Base-by-base conservation (phyloP, 371 early-diverging fungal genomes). In the Rhizopus arrhizus region DNA sequence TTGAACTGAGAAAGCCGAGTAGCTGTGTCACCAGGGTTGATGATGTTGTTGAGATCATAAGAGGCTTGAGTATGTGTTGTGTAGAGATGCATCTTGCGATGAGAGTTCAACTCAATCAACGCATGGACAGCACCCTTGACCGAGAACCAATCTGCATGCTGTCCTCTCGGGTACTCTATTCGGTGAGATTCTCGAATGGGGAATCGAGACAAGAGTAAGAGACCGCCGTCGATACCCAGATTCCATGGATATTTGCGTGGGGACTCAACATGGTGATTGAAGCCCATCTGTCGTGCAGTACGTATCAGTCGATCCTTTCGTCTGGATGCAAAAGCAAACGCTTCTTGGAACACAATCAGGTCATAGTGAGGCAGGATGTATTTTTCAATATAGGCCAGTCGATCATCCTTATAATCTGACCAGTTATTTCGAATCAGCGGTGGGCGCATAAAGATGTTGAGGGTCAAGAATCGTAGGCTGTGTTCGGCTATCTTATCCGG, bases 361-460 rank as follows among this genome's bases (percentile, higher is more conserved):
- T 94, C 94, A 68, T 89, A 94, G 7, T 82, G 60, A 10, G 82
- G 81, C 40, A 95, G 68, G 15, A 88, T 67, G 42, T 80, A 70
- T 34, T 80, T 68, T 40, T 86, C 83, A 63, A 95, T 85, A 43
- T 84, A 83, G 32, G 78, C 78, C 53, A 94, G 66, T 22, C 94
- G 80, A 15, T 74, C 86, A 45, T 89, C 85, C 68, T 95, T 94
- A 73, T 85, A 87, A 72, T 94, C 95, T 36, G 86, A 85, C 58
- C 77, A 78, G 69, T 89, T 86, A 63, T 84, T 90, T 48, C 87
- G 85, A 58, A 95, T 80, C 6, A 85, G 82, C 0, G 95, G 95
- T 11, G 93, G 93, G n/a, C 95, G 84, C 82, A 92, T 84, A 62
- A 91, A 91, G 55, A 95, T 80, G 75, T 93, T 93, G 60, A 88